These are phyloP conservation scores for Aechmea fasciata DNA, from an alignment of 176 grass and related monocot genomes.

Conservation along the genomic window DNA sequence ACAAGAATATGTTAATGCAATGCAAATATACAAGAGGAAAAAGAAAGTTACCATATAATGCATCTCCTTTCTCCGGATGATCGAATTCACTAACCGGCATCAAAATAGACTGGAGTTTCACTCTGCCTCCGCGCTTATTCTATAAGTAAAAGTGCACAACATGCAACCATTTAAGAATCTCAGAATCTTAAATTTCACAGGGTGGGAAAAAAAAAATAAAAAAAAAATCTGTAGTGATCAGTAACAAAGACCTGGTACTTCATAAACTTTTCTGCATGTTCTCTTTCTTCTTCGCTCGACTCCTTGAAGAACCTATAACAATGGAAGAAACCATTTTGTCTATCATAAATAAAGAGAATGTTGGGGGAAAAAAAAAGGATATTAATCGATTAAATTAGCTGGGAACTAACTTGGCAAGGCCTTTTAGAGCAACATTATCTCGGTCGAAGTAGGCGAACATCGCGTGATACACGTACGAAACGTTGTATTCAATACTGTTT, in stretches of 20 bases:
- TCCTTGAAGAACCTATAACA: conserved; percentile 1
- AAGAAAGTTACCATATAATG: conserved; percentile 26
- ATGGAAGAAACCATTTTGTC: background rate
- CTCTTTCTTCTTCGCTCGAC: conserved; percentile 2
- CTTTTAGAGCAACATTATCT: background rate
- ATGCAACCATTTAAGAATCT: background rate
- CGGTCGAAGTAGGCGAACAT: conserved; percentile 1
- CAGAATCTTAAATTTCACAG: background rate
- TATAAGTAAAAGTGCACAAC: conserved; percentile 4
- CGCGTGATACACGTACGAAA: background rate
- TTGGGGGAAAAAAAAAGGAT: background rate
- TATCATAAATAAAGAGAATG: background rate
- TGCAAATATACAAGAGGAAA: too few relatives aligned
- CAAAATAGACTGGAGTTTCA: conserved; percentile 37
- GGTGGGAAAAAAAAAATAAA: background rate
- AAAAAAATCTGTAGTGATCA: background rate
- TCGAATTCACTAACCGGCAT: conserved; percentile 35
- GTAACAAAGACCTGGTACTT: background rate
- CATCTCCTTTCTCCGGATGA: conserved; percentile 41
- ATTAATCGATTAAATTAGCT: background rate
- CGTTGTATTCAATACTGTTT: background rate
- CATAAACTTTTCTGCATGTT: conserved; percentile 1
- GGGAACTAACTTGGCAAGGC: background rate
- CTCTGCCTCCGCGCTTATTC: conserved; percentile 48
- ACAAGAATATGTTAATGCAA: too few relatives aligned